A percentile compares a stretch with the other conserved stretches of the same genome.
Evolutionary conservation across 176 grass and related monocot genomes (phyloP).

Genomic region (Pharus latifolius): DNA sequence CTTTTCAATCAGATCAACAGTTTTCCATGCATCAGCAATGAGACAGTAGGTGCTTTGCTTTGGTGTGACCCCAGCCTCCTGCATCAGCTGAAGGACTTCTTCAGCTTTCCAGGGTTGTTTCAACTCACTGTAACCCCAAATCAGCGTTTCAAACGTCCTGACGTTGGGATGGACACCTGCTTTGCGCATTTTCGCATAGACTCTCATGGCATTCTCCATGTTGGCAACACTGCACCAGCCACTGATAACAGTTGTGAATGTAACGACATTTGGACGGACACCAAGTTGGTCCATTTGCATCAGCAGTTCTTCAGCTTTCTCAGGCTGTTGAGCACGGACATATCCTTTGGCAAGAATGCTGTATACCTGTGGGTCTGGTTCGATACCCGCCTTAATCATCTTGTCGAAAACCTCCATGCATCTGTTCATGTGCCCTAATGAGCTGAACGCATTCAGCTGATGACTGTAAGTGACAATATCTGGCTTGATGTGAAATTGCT

Average conservation of each 20-base stretch:
- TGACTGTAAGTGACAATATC: constrained; percentile 96
- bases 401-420: constrained; percentile 71
- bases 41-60: constrained; percentile 58
- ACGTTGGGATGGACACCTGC: constrained; percentile 64
- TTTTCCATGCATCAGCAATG: constrained; percentile 67
- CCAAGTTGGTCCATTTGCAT: constrained; percentile 53
- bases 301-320: constrained; percentile 77
- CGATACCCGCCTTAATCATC: constrained; percentile 66
- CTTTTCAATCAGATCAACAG: constrained; percentile 55
- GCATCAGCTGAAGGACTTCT: constrained; percentile 66
- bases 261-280: constrained; percentile 68
- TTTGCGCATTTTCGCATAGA: constrained; percentile 65
- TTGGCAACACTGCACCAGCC: constrained; percentile 72
- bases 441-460: constrained; percentile 72
- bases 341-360: constrained; percentile 89
- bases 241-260: constrained; percentile 82
- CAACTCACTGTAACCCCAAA: constrained; percentile 86
- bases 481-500: constrained; percentile 53
- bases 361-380: constrained; percentile 89
- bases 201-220: constrained; percentile 73
- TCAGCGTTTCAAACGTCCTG: constrained; percentile 90
- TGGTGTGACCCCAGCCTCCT: constrained; percentile 41
- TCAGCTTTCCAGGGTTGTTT: constrained; percentile 85
- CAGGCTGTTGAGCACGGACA: constrained; percentile 57
- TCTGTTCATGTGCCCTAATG: constrained; percentile 56